Conservation (phyloP, 805 yeast species). For the Barnettozyma vustinii region DNA sequence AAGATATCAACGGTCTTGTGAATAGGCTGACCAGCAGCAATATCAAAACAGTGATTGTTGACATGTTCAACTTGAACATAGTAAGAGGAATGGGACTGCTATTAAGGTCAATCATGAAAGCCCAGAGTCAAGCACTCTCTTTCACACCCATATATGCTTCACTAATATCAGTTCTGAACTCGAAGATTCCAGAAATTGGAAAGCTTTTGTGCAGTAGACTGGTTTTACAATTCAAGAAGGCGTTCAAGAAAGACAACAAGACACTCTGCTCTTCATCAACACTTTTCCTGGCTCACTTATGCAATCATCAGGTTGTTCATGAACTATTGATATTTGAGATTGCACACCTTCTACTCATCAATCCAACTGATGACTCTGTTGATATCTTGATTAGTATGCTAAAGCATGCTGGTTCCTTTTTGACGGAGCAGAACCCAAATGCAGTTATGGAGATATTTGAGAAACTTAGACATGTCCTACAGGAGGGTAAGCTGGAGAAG, state of each 20-base stretch:
- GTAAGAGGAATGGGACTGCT: constrained; percentile 57
- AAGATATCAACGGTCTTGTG: constrained; percentile 42
- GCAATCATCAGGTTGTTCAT: constrained; percentile 56
- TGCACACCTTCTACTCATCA: constrained; percentile 39
- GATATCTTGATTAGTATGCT: constrained; percentile 49
- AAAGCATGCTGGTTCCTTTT: constrained; percentile 43
- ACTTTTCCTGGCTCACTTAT: constrained; percentile 54
- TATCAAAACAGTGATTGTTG: constrained; percentile 41
- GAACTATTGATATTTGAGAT: constrained; percentile 51
- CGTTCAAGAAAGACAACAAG: constrained; percentile 43
- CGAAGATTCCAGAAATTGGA: constrained; percentile 68
- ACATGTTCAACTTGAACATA: constrained; percentile 53
- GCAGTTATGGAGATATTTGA: constrained; percentile 52
- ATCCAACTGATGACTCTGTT: constrained; percentile 50
- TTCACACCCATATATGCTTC: constrained; percentile 51
- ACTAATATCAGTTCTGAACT: constrained; percentile 53
- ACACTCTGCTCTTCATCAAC: constrained; percentile 37
- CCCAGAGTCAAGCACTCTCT: constrained; percentile 38
- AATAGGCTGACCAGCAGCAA: constrained; percentile 42
- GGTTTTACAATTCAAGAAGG: constrained; percentile 51
- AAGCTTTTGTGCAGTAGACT: constrained; percentile 47
- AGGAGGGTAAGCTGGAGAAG: constrained; percentile 42
- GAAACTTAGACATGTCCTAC: constrained; percentile 53
- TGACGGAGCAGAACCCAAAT: constrained; percentile 37
- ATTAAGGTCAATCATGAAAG: constrained; percentile 50